Percentiles rank a stretch among this genome's conserved stretches.
Evolutionary conservation across 1,284 basidiomycete species (phyloP).

Genomic region (Hemileia vastatrix): DNA sequence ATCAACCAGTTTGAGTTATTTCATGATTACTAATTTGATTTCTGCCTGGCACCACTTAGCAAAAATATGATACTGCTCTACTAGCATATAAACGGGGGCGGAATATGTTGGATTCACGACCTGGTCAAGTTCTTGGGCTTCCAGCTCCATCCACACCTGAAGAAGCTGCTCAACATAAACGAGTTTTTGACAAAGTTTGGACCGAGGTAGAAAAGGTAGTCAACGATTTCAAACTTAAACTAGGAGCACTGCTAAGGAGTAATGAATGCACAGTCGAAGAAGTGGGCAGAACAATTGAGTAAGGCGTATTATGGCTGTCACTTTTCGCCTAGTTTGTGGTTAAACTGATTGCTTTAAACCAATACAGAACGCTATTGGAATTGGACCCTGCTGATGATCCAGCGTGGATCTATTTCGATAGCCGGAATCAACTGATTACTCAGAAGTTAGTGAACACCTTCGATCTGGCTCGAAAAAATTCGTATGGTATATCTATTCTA

Average conservation of each 20-base stretch:
- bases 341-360: conserved; percentile 10
- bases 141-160: conserved; percentile 51
- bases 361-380: conserved; percentile 67
- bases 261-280: conserved; percentile 72
- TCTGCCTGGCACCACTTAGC: conserved; percentile 49
- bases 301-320: too few species aligned
- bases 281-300: conserved; percentile 96
- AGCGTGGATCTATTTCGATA: conserved; percentile 87
- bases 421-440: conserved; percentile 76
- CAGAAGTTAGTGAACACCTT: conserved; percentile 65
- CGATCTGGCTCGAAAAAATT: conserved; percentile 52
- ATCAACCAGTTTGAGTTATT: background rate
- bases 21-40: conserved; percentile 1
- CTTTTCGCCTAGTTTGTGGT: too few species aligned
- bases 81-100: conserved; percentile 97
- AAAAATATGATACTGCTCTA: conserved; percentile 82
- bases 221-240: conserved; percentile 71
- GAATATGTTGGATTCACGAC: conserved; percentile 73
- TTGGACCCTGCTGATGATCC: conserved; percentile 72
- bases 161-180: conserved; percentile 66
- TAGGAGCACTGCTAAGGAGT: conserved; percentile 71
- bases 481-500: conserved; percentile 53
- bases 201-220: conserved; percentile 87
- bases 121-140: conserved; percentile 61
- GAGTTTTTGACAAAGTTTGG: conserved; percentile 96